Conservation (phyloP, 306 rosid species). For the Lupinus albus region DNA sequence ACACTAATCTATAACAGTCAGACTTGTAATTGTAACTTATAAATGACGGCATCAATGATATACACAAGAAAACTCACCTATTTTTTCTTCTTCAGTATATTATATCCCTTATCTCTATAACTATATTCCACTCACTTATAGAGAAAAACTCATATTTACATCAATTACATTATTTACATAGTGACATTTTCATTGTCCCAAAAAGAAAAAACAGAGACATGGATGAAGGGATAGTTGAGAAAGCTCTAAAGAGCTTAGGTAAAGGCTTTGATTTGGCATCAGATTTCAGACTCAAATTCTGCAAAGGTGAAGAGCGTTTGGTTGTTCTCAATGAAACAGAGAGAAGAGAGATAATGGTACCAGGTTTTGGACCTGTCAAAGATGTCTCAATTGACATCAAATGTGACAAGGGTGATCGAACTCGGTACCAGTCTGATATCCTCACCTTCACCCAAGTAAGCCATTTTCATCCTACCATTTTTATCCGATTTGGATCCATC, state of each 20-base stretch:
- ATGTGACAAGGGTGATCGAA: constrained; percentile 84
- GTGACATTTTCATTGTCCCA: neutral
- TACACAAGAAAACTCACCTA: neutral
- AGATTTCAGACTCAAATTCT: constrained; percentile 79
- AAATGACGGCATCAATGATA: neutral
- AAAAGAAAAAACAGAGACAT: constrained; percentile 25
- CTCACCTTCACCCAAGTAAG: constrained; percentile 68
- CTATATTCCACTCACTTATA: neutral
- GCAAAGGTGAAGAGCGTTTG: constrained; percentile 69
- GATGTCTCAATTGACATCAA: constrained; percentile 73
- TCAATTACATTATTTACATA: neutral
- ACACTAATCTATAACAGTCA: too few relatives aligned
- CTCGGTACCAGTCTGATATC: constrained; percentile 69
- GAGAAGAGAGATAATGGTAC: constrained; percentile 49
- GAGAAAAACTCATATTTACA: constrained; percentile 11
- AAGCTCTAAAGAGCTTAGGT: constrained; percentile 67
- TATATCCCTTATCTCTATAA: neutral
- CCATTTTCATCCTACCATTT: neutral
- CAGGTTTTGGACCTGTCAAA: constrained; percentile 54
- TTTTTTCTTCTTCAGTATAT: too few relatives aligned
- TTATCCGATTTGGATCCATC: too few relatives aligned
- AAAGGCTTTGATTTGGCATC: constrained; percentile 86
- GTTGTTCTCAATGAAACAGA: constrained; percentile 55
- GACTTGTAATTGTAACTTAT: neutral
- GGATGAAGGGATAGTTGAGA: constrained; percentile 51